Evolutionary conservation across 345 rosid genomes (phyloP), one percentile per base, ranked within the genome.

Genomic region (Lepidium africanum): DNA sequence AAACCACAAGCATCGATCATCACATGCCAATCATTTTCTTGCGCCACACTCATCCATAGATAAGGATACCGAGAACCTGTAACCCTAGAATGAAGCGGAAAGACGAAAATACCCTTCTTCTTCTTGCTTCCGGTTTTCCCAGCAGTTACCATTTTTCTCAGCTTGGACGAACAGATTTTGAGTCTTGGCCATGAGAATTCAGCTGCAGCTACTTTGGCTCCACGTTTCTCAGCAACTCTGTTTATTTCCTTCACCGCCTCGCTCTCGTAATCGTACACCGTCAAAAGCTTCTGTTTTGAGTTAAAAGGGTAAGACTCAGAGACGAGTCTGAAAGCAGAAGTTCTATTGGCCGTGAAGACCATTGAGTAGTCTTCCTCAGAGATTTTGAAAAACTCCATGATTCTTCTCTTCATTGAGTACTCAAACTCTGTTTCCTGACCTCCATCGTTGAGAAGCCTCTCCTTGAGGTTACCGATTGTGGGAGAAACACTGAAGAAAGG

Each of bases 151-250:
- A 87, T 82, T 56, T 87, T 77, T 62, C 69, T 87, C 76, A 93
- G 64, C 59, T 83, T 93, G 32, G 82, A 68, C 1, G 97, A 80
- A 51, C 85, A 81, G 56, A 93, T 82, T 77, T 84, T 82, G 72
- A 90, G 79, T 67, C 89, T 80, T 14, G 98, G 97, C 98, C 98
- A 93, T 32, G 90, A 81, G 76, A 93, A 93, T 63, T 93, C 94
- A 0, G 97, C 94, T 12, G 94, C 81, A 88, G 82, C 71, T 40
- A 83, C 82, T 52, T 69, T 66, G 7, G 90, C 98, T 64, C 96
- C 97, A 70, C 83, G 87, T 78, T 81, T 87, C 79, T 82, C 88
- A 0, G 96, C 83, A 63, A 81, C 75, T 36, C 71, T 78, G 54
- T 72, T 73, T 79, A 93, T 88, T 61, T 92, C 85, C 47, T 87